phyloP scores from a whole-genome alignment of 495 filamentous ascomycete genomes.

The Glonium stellatum region DNA sequence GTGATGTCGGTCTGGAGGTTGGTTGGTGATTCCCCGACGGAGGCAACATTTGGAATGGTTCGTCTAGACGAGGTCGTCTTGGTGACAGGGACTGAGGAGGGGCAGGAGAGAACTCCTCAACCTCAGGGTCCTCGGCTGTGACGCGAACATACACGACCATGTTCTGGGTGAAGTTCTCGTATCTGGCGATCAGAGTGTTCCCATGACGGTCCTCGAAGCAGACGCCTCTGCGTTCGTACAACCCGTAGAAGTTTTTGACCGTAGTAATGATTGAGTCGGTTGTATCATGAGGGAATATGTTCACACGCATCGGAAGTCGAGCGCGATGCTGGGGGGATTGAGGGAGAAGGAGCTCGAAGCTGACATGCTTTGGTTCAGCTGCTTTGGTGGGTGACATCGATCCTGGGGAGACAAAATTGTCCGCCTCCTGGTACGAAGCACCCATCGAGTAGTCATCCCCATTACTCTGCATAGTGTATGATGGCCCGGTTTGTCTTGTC shows the following conservation, averaged over 20 bases:
- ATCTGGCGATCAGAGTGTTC: slow-evolving; percentile 83
- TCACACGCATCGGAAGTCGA: slow-evolving; percentile 81
- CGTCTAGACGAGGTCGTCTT: slow-evolving; percentile 32
- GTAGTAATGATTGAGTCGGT: slow-evolving; percentile 95
- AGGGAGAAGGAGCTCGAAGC: slow-evolving; percentile 73
- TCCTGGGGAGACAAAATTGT: slow-evolving; percentile 22
- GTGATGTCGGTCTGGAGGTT: slow-evolving; percentile 58
- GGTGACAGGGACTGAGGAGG: slow-evolving; percentile 31
- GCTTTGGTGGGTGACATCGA: slow-evolving; percentile 16
- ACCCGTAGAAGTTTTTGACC: slow-evolving; percentile 94
- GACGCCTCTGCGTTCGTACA: slow-evolving; percentile 75
- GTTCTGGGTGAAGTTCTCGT: slow-evolving; percentile 85
- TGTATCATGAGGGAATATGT: slow-evolving; percentile 85
- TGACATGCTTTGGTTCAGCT: slow-evolving; percentile 29
- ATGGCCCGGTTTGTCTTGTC: slow-evolving; percentile 22
- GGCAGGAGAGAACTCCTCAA: slow-evolving; percentile 11
- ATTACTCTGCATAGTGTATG: slow-evolving; percentile 8
- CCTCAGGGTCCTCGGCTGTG: slow-evolving; percentile 47
- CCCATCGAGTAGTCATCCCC: background rate
- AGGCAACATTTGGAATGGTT: slow-evolving; percentile 38
- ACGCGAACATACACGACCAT: slow-evolving; percentile 88
- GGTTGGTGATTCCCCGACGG: slow-evolving; percentile 46
- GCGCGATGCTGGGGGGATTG: slow-evolving; percentile 65
- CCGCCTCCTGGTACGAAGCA: background rate
- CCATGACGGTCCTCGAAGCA: slow-evolving; percentile 86